Conservation (phyloP, 305 asterid species). For the Fraxinus paxiana region DNA sequence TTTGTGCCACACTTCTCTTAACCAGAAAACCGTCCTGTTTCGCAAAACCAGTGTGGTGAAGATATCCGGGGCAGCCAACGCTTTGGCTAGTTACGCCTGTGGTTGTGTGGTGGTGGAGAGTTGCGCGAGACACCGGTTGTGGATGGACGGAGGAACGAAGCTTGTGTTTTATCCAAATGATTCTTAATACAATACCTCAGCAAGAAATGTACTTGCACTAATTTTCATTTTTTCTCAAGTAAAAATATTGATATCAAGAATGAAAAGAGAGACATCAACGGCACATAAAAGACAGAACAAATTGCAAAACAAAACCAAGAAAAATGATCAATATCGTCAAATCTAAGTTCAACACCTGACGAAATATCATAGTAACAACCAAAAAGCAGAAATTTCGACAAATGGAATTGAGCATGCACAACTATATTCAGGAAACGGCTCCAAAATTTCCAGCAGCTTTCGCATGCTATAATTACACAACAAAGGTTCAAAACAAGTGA, state of each 20-base stretch:
- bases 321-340: background rate
- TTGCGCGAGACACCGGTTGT: too few species aligned
- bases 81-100: too few species aligned
- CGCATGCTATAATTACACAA: constrained; percentile 18
- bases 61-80: too few species aligned
- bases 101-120: too few species aligned
- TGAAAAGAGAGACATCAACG: background rate
- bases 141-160: too few species aligned
- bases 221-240: background rate
- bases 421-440: constrained; percentile 26
- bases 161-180: background rate
- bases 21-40: too few species aligned
- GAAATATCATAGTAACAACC: background rate
- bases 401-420: constrained; percentile 25
- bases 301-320: background rate
- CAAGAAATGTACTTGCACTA: background rate
- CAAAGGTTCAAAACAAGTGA: constrained; percentile 13
- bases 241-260: background rate
- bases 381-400: constrained; percentile 28
- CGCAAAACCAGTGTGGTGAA: too few species aligned
- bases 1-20: too few species aligned
- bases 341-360: background rate
- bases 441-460: constrained; percentile 26
- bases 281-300: background rate
- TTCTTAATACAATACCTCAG: background rate